A percentile compares a stretch with the other conserved stretches of the same genome.
phyloP scores from a whole-genome alignment of 441 rosid species.

The Jatropha podagrica region DNA sequence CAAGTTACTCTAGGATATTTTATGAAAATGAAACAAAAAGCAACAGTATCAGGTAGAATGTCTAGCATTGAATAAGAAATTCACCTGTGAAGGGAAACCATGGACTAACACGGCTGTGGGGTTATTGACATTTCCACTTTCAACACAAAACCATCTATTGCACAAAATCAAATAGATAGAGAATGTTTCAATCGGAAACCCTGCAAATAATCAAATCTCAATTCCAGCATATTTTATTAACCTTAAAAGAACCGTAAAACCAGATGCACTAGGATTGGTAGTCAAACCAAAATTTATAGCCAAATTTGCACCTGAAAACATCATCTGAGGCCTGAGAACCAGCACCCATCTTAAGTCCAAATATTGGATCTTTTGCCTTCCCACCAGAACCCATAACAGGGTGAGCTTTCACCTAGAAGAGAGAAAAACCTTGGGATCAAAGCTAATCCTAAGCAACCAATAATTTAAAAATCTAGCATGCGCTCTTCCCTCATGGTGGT shows the following conservation, averaged over 20 bases:
- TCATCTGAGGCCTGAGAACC: constrained; percentile 74
- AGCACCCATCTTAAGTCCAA: constrained; percentile 84
- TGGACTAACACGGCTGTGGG: constrained; percentile 70
- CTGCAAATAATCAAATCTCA: constrained; percentile 53
- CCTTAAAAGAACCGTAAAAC: constrained; percentile 4
- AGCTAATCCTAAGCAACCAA: not conserved
- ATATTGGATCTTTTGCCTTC: constrained; percentile 83
- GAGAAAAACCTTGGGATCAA: not conserved
- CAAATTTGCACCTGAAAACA: constrained; percentile 57
- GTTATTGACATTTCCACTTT: constrained; percentile 57
- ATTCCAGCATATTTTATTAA: constrained; percentile 32
- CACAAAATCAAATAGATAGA: constrained; percentile 56
- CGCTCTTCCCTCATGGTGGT: no score
- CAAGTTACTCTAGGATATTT: not conserved
- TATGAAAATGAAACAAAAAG: not conserved
- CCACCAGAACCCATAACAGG: constrained; percentile 61
- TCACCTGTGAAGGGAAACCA: constrained; percentile 90
- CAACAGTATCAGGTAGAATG: not conserved
- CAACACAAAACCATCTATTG: constrained; percentile 91
- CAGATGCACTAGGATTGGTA: not conserved
- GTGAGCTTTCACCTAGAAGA: constrained; percentile 71
- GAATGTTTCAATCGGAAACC: constrained; percentile 52
- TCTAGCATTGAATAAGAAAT: constrained; percentile 8
- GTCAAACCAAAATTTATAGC: not conserved
- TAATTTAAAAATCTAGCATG: not conserved